Evolutionary conservation across 371 early-diverging fungal genomes (phyloP).

Genomic region (Chytridium lagenaria): DNA sequence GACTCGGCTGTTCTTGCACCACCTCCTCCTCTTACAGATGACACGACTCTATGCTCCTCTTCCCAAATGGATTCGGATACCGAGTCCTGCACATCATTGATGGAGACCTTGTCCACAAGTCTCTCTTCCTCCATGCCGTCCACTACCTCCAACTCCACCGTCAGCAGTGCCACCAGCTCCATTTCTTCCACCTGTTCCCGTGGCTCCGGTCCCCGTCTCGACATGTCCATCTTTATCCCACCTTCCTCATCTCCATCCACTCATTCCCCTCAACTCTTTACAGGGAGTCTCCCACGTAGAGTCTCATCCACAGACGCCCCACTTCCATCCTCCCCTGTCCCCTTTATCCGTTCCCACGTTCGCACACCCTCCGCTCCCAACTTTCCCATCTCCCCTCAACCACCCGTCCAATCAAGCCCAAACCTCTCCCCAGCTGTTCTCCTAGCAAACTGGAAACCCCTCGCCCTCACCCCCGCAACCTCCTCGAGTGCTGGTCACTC

Average conservation of each 20-base stretch:
- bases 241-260: background rate
- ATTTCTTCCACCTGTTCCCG: conserved; percentile 11
- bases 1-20: background rate
- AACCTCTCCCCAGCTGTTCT: conserved; percentile 1
- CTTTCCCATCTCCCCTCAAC: background rate
- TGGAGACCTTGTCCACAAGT: too few relatives aligned
- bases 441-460: conserved; percentile 11
- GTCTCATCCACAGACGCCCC: background rate
- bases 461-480: background rate
- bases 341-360: background rate
- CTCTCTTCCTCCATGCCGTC: background rate
- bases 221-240: conserved; percentile 11
- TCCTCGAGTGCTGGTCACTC: background rate
- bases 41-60: background rate
- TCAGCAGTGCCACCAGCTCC: conserved; percentile 18
- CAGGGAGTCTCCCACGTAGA: background rate
- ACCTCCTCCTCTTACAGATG: background rate
- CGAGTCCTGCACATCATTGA: background rate
- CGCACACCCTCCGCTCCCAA: conserved; percentile 2
- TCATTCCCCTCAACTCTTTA: too few relatives aligned
- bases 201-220: conserved; percentile 1
- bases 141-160: background rate
- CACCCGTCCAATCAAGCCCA: background rate
- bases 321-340: background rate
- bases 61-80: background rate